A percentile compares a stretch with the other conserved stretches of the same genome.
Conservation (phyloP, 768 basidiomycete genomes). For the Tulasnella sp. region DNA sequence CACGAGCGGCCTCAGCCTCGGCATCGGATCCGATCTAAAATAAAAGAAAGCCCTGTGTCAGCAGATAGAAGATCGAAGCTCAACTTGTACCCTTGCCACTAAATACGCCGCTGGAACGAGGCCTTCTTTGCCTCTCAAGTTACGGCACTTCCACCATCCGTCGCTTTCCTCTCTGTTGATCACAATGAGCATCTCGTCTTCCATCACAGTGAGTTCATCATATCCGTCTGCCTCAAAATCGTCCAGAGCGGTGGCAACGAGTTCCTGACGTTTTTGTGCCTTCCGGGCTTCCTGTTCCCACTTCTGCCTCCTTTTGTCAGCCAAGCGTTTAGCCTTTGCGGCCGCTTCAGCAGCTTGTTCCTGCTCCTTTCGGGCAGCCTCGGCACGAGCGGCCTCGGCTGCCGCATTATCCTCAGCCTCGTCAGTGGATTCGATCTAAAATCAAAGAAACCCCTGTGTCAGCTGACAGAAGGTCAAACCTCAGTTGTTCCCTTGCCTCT, state of each 20-base stretch:
- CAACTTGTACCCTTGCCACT: slow-evolving; percentile 53
- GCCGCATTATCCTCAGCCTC: background rate
- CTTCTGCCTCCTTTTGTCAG: slow-evolving; percentile 36
- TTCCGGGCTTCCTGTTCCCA: slow-evolving; percentile 42
- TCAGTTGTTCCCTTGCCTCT: slow-evolving; percentile 53
- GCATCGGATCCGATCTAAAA: slow-evolving; percentile 15
- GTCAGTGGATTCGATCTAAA: slow-evolving; percentile 16
- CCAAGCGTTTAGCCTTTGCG: slow-evolving; percentile 40
- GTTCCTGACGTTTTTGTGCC: too few species aligned
- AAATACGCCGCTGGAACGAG: slow-evolving; percentile 96
- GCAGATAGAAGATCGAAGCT: slow-evolving; percentile 28
- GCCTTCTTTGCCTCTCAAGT: slow-evolving; percentile 69
- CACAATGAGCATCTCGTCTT: slow-evolving; percentile 75
- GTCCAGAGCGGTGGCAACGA: slow-evolving; percentile 61
- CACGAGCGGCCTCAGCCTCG: slow-evolving; percentile 27
- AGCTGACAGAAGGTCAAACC: slow-evolving; percentile 28
- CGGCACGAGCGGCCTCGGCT: slow-evolving; percentile 33
- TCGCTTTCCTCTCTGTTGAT: slow-evolving; percentile 77
- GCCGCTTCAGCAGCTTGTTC: slow-evolving; percentile 35
- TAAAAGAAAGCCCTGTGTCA: slow-evolving; percentile 16
- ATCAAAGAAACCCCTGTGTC: slow-evolving; percentile 13
- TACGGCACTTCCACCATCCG: slow-evolving; percentile 97
- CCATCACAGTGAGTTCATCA: slow-evolving; percentile 81
- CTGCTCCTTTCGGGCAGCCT: slow-evolving; percentile 36
- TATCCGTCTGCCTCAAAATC: slow-evolving; percentile 85